Percentiles rank a stretch among this genome's conserved stretches.
These are phyloP conservation scores for Candida rishiriensis DNA, from an alignment of 805 yeast genomes.

Conservation along the genomic window DNA sequence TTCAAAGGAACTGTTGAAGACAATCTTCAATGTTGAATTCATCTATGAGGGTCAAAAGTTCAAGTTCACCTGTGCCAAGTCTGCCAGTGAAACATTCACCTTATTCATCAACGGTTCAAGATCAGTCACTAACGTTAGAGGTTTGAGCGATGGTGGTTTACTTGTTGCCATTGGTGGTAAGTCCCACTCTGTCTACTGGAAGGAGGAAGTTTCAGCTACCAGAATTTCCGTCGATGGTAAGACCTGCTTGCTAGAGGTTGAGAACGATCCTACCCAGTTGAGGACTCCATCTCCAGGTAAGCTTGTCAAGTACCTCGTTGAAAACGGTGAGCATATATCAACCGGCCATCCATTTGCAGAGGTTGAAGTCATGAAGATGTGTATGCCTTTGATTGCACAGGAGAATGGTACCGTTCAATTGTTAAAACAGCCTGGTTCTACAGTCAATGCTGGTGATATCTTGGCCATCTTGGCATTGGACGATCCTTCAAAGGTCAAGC, in stretches of 20 bases:
- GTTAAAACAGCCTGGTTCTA: constrained; percentile 97
- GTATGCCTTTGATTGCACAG: constrained; percentile 92
- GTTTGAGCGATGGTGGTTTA: constrained; percentile 93
- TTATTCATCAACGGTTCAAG: constrained; percentile 92
- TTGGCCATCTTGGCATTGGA: constrained; percentile 91
- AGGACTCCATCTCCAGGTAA: constrained; percentile 99
- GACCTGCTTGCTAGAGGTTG: constrained; percentile 90
- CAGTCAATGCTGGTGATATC: constrained; percentile 93
- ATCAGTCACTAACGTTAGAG: constrained; percentile 78
- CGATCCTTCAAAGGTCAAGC: constrained; percentile 96
- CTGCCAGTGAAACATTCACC: constrained; percentile 80
- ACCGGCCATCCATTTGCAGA: constrained; percentile 97
- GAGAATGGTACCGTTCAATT: constrained; percentile 92
- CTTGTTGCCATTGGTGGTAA: constrained; percentile 85
- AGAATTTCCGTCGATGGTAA: constrained; percentile 92
- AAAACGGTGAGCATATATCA: constrained; percentile 87
- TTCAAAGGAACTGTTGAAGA: constrained; percentile 70
- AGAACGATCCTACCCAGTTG: constrained; percentile 97
- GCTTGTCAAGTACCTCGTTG: constrained; percentile 87
- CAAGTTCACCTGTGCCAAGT: constrained; percentile 93
- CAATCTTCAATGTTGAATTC: constrained; percentile 89
- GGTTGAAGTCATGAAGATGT: constrained; percentile 99
- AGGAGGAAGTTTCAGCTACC: constrained; percentile 94
- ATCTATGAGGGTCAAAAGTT: constrained; percentile 91
- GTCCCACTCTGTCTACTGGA: constrained; percentile 95